phyloP scores from a whole-genome alignment of 192 early-diverging fungal genomes.

The Diversispora eburnea region DNA sequence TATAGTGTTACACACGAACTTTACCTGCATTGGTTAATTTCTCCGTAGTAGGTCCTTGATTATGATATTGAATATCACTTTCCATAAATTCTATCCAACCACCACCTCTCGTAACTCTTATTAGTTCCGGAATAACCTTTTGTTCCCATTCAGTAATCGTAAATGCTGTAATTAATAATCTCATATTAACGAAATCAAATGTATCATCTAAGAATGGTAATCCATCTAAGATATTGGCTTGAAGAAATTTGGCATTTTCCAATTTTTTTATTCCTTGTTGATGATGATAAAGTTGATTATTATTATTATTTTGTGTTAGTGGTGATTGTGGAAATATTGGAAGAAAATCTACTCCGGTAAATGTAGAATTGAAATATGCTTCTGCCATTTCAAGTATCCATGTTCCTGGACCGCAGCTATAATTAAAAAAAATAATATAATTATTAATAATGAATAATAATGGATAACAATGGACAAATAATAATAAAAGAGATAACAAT shows the following conservation, averaged over 20 bases:
- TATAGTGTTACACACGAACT: too few species aligned
- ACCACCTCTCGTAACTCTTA: conserved; percentile 23
- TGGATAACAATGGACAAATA: background rate
- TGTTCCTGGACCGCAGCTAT: conserved; percentile 35
- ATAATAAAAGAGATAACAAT: background rate
- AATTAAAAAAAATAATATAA: background rate
- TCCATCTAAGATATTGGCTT: conserved; percentile 21
- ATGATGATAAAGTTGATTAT: too few species aligned
- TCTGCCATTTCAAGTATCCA: conserved; percentile 43
- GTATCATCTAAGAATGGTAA: conserved; percentile 30
- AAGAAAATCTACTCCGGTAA: conserved; percentile 37
- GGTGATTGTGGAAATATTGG: conserved; percentile 30
- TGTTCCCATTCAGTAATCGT: conserved; percentile 4
- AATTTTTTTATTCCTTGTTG: background rate
- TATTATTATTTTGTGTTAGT: too few species aligned
- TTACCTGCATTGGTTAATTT: conserved; percentile 15
- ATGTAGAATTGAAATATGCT: conserved; percentile 28
- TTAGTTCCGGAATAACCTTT: conserved; percentile 17
- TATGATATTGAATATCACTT: conserved; percentile 10
- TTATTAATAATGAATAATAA: background rate
- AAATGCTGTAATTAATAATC: conserved; percentile 7
- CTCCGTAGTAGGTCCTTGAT: conserved; percentile 8
- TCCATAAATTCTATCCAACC: conserved; percentile 31
- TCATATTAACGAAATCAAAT: conserved; percentile 31
- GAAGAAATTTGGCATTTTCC: conserved; percentile 19